Evolutionary conservation across 352 stramenopile genomes (phyloP).

Genomic region (Thalassiosira livingstoniorum): DNA sequence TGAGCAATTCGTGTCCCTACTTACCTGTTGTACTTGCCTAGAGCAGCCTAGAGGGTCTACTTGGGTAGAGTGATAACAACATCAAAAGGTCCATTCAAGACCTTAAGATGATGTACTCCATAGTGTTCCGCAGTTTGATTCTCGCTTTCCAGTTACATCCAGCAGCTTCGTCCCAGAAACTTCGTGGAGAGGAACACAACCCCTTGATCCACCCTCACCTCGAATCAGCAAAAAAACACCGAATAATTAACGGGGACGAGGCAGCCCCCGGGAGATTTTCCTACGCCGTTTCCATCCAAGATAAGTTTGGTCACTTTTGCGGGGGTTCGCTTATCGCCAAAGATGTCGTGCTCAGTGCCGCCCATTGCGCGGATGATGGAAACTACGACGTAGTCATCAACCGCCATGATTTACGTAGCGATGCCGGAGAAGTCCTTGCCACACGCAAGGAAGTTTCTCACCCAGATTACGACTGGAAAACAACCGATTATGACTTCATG

Average conservation of each 20-base stretch:
- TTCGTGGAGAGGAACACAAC: too few species aligned
- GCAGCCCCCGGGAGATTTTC: background rate
- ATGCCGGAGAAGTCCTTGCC: background rate
- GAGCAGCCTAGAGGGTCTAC: too few species aligned
- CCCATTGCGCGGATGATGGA: background rate
- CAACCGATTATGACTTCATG: background rate
- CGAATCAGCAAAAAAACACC: too few species aligned
- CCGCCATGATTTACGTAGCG: background rate
- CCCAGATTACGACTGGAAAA: background rate
- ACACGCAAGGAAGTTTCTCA: background rate
- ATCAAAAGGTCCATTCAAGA: too few species aligned
- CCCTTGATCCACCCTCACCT: too few species aligned
- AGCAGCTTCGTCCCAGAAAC: too few species aligned
- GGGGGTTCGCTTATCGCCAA: background rate
- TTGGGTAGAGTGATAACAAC: too few species aligned
- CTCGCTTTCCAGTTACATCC: too few species aligned
- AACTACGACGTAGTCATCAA: background rate
- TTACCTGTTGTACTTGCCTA: too few species aligned
- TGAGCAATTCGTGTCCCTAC: too few species aligned
- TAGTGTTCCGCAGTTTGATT: too few species aligned
- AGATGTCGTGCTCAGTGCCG: background rate
- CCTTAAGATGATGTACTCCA: too few species aligned
- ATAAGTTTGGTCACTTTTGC: constrained; percentile 1
- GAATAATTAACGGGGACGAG: constrained; percentile 31
- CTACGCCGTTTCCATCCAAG: background rate